Conservation (phyloP, 179 eudicot species). For the Silene vulgaris region DNA sequence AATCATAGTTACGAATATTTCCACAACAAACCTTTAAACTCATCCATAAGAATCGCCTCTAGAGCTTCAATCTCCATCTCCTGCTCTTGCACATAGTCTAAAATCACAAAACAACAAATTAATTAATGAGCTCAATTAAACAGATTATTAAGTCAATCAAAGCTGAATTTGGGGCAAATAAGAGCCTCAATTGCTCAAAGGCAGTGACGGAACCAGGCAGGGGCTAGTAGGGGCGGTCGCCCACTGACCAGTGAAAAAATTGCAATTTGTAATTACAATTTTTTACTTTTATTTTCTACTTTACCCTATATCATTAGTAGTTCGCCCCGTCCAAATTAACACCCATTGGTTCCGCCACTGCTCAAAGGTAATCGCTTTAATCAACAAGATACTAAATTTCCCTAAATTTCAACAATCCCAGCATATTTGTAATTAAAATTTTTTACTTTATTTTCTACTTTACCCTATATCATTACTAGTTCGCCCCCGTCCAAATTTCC, state of each 20-base stretch:
- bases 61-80: slow-evolving; percentile 95
- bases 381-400: not conserved
- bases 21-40: slow-evolving; percentile 56
- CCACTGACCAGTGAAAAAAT: too few species aligned
- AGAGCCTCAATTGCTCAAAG: not conserved
- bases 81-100: slow-evolving; percentile 78
- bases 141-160: not conserved
- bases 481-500: too few species aligned
- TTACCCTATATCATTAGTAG: too few species aligned
- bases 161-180: not conserved
- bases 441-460: too few species aligned
- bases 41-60: slow-evolving; percentile 81
- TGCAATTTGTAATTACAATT: not conserved
- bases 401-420: not conserved
- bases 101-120: not conserved
- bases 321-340: too few species aligned
- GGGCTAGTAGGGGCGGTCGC: not conserved
- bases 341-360: not conserved
- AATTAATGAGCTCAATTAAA: not conserved
- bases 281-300: too few species aligned
- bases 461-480: too few species aligned
- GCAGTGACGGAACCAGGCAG: not conserved
- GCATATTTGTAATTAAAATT: not conserved
- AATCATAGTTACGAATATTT: not conserved
- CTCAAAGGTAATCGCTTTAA: not conserved